Evolutionary conservation across 192 early-diverging fungal species (phyloP).

Genomic region (Podila verticillata): DNA sequence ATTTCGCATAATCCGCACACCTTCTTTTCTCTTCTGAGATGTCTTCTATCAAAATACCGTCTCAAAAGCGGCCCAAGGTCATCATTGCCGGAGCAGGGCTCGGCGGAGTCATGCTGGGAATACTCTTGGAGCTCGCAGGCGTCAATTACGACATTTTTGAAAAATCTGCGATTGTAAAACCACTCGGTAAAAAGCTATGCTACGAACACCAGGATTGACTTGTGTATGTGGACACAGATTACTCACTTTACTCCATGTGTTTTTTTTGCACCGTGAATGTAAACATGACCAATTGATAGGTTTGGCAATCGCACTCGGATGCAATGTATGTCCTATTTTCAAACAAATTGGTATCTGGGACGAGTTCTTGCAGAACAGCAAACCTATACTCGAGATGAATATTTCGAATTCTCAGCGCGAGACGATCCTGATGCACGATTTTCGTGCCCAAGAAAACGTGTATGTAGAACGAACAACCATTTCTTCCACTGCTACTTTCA

Average conservation of each 20-base stretch:
- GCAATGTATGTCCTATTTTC: slow-evolving; percentile 18
- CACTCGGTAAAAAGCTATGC: not conserved
- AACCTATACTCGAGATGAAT: not conserved
- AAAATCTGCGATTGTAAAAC: not conserved
- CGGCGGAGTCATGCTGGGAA: slow-evolving; percentile 12
- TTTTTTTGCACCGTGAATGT: not conserved
- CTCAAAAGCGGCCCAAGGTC: slow-evolving; percentile 4
- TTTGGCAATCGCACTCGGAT: slow-evolving; percentile 12
- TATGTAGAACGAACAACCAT: too few species aligned
- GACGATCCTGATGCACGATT: slow-evolving; percentile 8
- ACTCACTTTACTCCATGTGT: not conserved
- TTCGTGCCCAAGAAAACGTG: not conserved
- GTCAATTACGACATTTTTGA: slow-evolving; percentile 24
- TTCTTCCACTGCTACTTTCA: too few species aligned
- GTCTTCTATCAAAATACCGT: too few species aligned
- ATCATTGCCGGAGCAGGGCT: slow-evolving; percentile 33
- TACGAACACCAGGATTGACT: not conserved
- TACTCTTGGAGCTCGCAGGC: slow-evolving; percentile 14
- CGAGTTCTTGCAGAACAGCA: slow-evolving; percentile 9
- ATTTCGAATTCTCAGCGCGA: slow-evolving; percentile 9
- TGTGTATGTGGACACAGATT: not conserved
- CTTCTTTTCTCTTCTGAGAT: too few species aligned
- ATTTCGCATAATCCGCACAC: too few species aligned
- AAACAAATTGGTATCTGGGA: slow-evolving; percentile 22
- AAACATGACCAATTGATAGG: slow-evolving; percentile 2